A percentile compares a stretch with the other conserved stretches of the same genome.
Evolutionary conservation across 202 grass and related monocot species (phyloP).

Genomic region (Saccharum hybrid): DNA sequence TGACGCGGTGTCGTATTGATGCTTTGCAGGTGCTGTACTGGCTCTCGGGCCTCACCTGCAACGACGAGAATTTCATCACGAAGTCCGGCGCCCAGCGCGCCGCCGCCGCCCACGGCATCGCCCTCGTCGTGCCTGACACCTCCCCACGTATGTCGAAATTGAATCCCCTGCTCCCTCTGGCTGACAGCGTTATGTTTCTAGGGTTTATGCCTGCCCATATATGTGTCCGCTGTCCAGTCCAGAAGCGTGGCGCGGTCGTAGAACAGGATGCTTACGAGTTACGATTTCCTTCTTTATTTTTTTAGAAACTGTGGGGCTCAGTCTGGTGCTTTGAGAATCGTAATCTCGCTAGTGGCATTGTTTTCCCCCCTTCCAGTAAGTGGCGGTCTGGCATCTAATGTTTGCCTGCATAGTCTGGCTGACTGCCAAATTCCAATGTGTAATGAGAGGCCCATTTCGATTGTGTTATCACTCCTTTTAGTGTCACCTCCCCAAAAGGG

Average conservation of each 20-base stretch:
- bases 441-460: neutral
- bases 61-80: constrained; percentile 83
- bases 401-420: neutral
- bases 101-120: constrained; percentile 68
- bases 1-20: constrained; percentile 15
- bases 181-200: constrained; percentile 1
- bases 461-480: neutral
- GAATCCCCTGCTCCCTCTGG: neutral
- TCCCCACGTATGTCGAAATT: constrained; percentile 69
- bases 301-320: neutral
- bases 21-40: constrained; percentile 76
- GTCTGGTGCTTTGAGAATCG: neutral
- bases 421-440: neutral
- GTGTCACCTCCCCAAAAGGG: neutral
- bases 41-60: constrained; percentile 86
- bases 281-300: neutral
- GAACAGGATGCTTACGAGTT: neutral
- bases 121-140: constrained; percentile 82
- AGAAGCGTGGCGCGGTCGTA: neutral
- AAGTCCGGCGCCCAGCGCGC: constrained; percentile 87
- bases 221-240: neutral
- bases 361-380: too few species aligned
- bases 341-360: neutral
- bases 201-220: constrained; percentile 17
- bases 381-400: too few species aligned